Base-by-base conservation (phyloP, 345 rosid genomes). In the Linum trigynum region DNA sequence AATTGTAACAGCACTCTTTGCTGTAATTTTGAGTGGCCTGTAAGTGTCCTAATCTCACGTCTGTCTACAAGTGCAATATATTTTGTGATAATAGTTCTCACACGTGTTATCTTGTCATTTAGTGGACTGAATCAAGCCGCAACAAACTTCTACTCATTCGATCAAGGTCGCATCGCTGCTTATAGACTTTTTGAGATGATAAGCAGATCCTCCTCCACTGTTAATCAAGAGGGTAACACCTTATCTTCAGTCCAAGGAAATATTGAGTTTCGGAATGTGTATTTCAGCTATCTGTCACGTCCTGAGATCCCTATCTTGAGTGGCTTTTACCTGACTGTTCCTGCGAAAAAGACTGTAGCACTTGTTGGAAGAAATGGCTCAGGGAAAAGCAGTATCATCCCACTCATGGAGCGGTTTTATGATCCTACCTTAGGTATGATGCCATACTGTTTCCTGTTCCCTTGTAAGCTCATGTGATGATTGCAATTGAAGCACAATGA, bases 291-390 rank as follows among this genome's bases (percentile, higher is more conserved):
- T 76, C 86, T 91, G 53, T 95, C 99, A 69, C 88, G 97, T 61
- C 99, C 99, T 67, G 99, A 95, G 77, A 95, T 91, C 61, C 99
- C 97, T 48, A 91, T 95, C 77, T 68, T 95, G 84, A 89, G 96
- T 72, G 99, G 97, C 66, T 91, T 95, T 85, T 91, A 88, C 79
- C 99, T 95, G 57, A 95, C 96, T 23, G 91, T 95, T 42, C 97
- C 99, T 64, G 91, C 99, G 67, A 91, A 89, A 77, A 95, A 91
- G 70, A 82, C 97, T 3, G 92, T 95, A 61, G 97, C 97, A 55
- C 99, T 95, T 81, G 99, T 95, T 75, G 99, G 99, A 67, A 83
- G 99, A 85, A 95, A 91, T 72, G 99, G 99, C 56, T 95, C 99
- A 65, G 99, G 99, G 59, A 95, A 95, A 73, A 91, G 97, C 81